Conservation (phyloP, 2,329 filamentous ascomycete genomes). For the Arthrobotrys entomopaga region DNA sequence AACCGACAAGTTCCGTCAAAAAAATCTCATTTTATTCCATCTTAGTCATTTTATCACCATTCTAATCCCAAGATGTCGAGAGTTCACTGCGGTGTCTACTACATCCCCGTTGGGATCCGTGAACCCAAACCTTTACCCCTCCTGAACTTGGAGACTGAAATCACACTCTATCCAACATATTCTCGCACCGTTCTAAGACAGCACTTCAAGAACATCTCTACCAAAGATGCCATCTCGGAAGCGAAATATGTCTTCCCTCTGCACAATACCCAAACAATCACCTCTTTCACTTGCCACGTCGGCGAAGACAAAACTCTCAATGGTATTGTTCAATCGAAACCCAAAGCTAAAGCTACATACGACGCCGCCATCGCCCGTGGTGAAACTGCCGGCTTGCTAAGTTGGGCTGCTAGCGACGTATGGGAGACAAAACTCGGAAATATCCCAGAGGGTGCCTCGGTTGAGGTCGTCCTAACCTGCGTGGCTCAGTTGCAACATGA, state of each 20-base stretch:
- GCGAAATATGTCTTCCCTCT: constrained; percentile 76
- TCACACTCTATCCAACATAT: constrained; percentile 49
- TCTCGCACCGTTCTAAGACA: constrained; percentile 67
- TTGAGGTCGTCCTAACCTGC: constrained; percentile 72
- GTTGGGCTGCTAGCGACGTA: constrained; percentile 72
- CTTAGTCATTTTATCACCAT: no score
- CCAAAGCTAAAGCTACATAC: constrained; percentile 71
- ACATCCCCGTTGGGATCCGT: constrained; percentile 18
- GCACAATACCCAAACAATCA: constrained; percentile 77
- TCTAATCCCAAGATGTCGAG: neutral
- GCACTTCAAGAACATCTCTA: constrained; percentile 71
- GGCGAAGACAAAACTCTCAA: constrained; percentile 69
- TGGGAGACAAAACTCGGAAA: constrained; percentile 77
- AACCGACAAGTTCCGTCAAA: no score
- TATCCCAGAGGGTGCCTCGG: constrained; percentile 68
- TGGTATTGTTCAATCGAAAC: constrained; percentile 74
- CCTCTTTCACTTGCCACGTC: constrained; percentile 73
- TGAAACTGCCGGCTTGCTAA: constrained; percentile 73
- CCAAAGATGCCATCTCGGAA: constrained; percentile 65
- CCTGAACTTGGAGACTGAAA: constrained; percentile 35
- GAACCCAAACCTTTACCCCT: constrained; percentile 37
- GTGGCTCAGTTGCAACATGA: constrained; percentile 78
- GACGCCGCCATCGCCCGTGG: constrained; percentile 69
- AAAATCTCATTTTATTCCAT: no score
- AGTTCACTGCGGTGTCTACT: constrained; percentile 43